phyloP scores from a whole-genome alignment of 2,329 filamentous ascomycete species.

The Basipetospora chlamydospora region DNA sequence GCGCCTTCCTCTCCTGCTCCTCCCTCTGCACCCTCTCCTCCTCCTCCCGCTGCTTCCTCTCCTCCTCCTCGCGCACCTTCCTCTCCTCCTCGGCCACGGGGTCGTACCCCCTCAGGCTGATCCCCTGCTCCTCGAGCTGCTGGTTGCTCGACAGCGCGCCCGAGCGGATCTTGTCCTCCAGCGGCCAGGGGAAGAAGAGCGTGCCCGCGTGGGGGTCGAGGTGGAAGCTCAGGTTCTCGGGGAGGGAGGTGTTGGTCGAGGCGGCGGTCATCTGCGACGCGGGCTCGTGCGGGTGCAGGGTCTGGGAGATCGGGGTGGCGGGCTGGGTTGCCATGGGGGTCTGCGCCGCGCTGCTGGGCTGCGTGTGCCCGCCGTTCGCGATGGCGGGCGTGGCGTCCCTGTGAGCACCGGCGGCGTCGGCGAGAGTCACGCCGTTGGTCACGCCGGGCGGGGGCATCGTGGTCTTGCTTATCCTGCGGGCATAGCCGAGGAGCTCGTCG shows the following conservation, averaged over 20 bases:
- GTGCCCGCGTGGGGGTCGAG: slow-evolving; percentile 41
- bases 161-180: slow-evolving; percentile 50
- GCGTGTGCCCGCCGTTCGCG: slow-evolving; percentile 7
- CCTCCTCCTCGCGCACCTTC: slow-evolving; percentile 35
- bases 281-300: slow-evolving; percentile 7
- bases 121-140: slow-evolving; percentile 43
- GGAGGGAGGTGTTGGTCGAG: slow-evolving; percentile 26
- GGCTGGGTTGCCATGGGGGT: slow-evolving; percentile 10
- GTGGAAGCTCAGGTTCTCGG: slow-evolving; percentile 30
- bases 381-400: slow-evolving; percentile 12
- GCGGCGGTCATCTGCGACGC: slow-evolving; percentile 19
- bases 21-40: slow-evolving; percentile 29
- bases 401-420: slow-evolving; percentile 15
- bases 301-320: slow-evolving; percentile 14
- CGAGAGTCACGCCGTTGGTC: slow-evolving; percentile 21
- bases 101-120: slow-evolving; percentile 46
- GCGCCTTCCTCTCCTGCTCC: slow-evolving; percentile 25
- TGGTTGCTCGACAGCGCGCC: slow-evolving; percentile 55
- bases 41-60: slow-evolving; percentile 30
- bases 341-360: slow-evolving; percentile 9
- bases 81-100: slow-evolving; percentile 39
- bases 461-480: slow-evolving; percentile 65
- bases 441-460: slow-evolving; percentile 54
- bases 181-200: slow-evolving; percentile 66
- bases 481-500: slow-evolving; percentile 61